Evolutionary conservation across 1,139 yeast genomes (phyloP), one percentile per base, ranked within the genome.

Genomic region (Yamadazyma membranifaciens): DNA sequence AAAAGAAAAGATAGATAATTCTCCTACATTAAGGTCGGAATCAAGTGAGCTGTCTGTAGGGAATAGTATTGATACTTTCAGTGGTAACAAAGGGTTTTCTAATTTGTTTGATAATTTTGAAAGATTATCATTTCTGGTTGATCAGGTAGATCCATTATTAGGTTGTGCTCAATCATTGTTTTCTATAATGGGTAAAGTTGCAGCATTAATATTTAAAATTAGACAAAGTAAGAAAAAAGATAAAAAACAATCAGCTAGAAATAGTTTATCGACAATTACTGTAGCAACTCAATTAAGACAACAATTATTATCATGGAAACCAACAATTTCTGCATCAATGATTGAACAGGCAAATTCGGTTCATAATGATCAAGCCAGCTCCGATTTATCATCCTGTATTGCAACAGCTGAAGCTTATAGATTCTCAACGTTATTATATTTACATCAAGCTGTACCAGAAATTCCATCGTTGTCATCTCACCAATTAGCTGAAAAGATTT

Each of bases 391-490:
- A 5, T 74, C 83, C 10, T 78, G 84, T 45, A 67, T 82, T 26
- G 78, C 86, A 2, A 81, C 87, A 0, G 87, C 87, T 1, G 87
- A 81, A 53, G 82, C 87, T 0, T 82, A 81, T 55, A 57, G 85
- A 36, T 78, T 69, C 54, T 73, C 86, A 1, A 69, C 84, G 0
- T 56, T 82, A 33, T 54, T 81, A 16, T 80, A 78, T 51, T 60
- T 82, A 31, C 86, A 81, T 52, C 87, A 81, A 53, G 83, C 86
- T 0, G 85, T 81, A 2, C 87, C 87, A 0, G 86, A 81, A 50
- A 71, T 81, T 16, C 84, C 85, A 4, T 74, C 80, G 5, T 57
- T 67, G 30, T 56, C 78, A 5, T 75, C 84, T 1, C 80, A 74
- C 45, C 76, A 69, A 42, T 55, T 80, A 27, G 83, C 87, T 0